Percentiles rank a stretch among this genome's conserved stretches.
These are phyloP conservation scores for Plasmodium gallinaceum DNA, from an alignment of 169 alveolate genomes.

Conservation along the genomic window DNA sequence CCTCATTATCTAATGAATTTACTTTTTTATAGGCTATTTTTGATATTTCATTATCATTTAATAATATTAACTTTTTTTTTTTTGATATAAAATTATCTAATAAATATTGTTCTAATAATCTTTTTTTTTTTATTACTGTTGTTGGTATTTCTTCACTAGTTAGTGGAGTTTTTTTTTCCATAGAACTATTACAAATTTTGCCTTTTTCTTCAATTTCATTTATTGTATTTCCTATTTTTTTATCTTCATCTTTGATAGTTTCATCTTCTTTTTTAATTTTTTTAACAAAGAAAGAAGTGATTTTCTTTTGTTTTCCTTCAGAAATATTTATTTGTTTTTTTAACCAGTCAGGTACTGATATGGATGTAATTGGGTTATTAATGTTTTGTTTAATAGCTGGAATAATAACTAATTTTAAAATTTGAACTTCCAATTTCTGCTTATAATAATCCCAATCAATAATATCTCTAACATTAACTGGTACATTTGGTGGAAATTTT, in stretches of 20 bases:
- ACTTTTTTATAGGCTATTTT: constrained; percentile 22
- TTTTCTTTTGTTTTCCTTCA: constrained; percentile 76
- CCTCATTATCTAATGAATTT: constrained; percentile 17
- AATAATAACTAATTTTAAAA: constrained; percentile 94
- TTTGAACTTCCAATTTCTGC: constrained; percentile 94
- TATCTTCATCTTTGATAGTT: constrained; percentile 17
- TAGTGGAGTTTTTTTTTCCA: constrained; percentile 41
- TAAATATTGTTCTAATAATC: constrained; percentile 21
- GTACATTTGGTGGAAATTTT: constrained; percentile 88
- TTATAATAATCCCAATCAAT: constrained; percentile 98
- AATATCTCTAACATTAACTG: constrained; percentile 92
- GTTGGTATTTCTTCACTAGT: not conserved
- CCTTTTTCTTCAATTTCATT: not conserved
- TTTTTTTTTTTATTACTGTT: constrained; percentile 5
- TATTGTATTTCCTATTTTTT: not conserved
- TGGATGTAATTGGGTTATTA: constrained; percentile 94
- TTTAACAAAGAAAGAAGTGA: constrained; percentile 78
- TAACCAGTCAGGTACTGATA: constrained; percentile 96
- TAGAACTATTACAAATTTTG: constrained; percentile 4
- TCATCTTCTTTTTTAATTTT: constrained; percentile 65
- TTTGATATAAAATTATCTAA: constrained; percentile 58
- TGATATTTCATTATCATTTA: constrained; percentile 9
- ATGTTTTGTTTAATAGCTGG: constrained; percentile 97
- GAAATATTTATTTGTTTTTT: constrained; percentile 81
- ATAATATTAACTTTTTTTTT: constrained; percentile 26